Evolutionary conservation across 371 early-diverging fungal species (phyloP), one percentile per base, ranked within the genome.

Genomic region (Basidiobolus meristosporus): DNA sequence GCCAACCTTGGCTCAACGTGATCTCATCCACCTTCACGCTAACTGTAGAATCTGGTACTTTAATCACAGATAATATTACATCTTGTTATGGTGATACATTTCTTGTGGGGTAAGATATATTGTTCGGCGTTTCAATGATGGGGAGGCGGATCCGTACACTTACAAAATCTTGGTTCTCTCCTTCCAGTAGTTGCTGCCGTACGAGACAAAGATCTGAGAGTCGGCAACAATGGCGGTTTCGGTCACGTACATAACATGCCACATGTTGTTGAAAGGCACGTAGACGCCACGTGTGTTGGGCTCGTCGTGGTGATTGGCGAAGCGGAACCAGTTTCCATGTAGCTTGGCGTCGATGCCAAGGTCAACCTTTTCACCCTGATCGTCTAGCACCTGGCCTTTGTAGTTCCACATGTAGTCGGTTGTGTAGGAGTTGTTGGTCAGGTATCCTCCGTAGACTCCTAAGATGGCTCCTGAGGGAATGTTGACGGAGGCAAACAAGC

Each of bases 201-300:
- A 44, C 22, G 29, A 22, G 17, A 44, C 44, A 31, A 38, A 44
- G n/a, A 44, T 44, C 30, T 44, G 44, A 7, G 38, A 38, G 31
- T 44, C 35, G 3, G 26, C 18, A 10, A 39, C 34, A 16, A 44
- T 39, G 0, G 31, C 17, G 10, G 3, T 1, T 23, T 37, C 22
- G 1, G 33, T 35, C 9, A 39, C n/a, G 12, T 44, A 44, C n/a
- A 44, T 14, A 1, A 44, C 22, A 19, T 31, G n/a, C 44, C 44
- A 44, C 17, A 31, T 0, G 29, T 44, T 37, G 26, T 44, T 31
- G 15, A 33, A 39, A 33, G 34, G n/a, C 9, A 39, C 22, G 5
- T 44, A 44, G 26, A 39, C 7, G 15, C 28, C 26, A 12, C 34
- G 39, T 7, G 23, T 39, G 32, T 44, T 44, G 22, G 31, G 32